A percentile compares a stretch with the other conserved stretches of the same genome.
phyloP scores from a whole-genome alignment of 306 rosid species.

The Castanospermum australe region DNA sequence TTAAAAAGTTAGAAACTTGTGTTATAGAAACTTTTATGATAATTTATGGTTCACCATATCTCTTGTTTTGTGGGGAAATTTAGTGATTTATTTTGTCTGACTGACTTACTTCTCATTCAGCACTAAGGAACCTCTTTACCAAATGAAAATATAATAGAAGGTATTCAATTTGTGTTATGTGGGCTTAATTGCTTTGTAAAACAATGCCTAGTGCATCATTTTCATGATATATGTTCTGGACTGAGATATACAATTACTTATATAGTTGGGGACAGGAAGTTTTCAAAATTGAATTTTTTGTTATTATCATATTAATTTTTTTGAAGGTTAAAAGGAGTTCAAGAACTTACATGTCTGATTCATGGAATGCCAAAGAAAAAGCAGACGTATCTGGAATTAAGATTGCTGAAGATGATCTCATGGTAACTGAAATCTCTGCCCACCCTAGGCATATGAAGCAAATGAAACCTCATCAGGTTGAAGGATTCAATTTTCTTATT shows the following conservation, averaged over 20 bases:
- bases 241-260: not conserved
- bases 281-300: conserved; percentile 8
- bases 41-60: not conserved
- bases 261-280: not conserved
- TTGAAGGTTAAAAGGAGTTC: conserved; percentile 70
- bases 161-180: not conserved
- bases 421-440: conserved; percentile 53
- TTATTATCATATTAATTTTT: conserved; percentile 10
- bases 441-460: conserved; percentile 87
- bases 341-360: conserved; percentile 69
- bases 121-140: not conserved
- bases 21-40: not conserved
- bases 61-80: not conserved
- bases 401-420: conserved; percentile 50
- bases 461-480: conserved; percentile 90
- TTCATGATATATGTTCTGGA: conserved; percentile 10
- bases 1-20: not conserved
- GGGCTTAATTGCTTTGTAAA: not conserved
- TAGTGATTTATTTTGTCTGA: not conserved
- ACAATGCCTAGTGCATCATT: not conserved
- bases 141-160: conserved; percentile 19
- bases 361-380: conserved; percentile 51
- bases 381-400: conserved; percentile 49
- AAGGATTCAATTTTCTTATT: conserved; percentile 89
- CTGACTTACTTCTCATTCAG: not conserved